These are phyloP conservation scores for Phytophthora colocasiae DNA, from an alignment of 352 stramenopile genomes.

Conservation along the genomic window DNA sequence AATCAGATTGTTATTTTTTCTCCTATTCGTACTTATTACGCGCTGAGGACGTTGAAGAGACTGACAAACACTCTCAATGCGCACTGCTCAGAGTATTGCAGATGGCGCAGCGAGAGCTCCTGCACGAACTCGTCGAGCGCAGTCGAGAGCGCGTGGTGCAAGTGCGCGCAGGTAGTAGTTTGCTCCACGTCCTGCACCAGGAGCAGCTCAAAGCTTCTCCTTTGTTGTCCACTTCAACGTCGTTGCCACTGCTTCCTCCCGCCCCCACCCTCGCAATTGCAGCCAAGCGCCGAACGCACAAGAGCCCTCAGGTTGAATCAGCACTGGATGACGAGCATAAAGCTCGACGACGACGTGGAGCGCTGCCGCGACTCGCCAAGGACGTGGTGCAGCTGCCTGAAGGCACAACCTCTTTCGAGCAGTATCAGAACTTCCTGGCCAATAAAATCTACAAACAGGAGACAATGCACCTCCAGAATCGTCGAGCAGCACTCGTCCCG, in stretches of 20 bases:
- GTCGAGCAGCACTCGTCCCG: constrained; percentile 45
- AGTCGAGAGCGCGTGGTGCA: constrained; percentile 64
- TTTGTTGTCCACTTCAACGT: constrained; percentile 1
- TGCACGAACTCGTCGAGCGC: constrained; percentile 68
- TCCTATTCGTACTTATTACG: background rate
- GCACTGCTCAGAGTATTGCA: constrained; percentile 4
- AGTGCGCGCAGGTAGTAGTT: constrained; percentile 58
- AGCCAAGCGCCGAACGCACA: constrained; percentile 10
- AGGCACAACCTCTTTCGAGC: constrained; percentile 33
- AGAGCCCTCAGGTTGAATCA: background rate
- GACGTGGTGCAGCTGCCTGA: constrained; percentile 14
- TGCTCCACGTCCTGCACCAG: constrained; percentile 47
- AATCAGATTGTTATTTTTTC: constrained; percentile 3
- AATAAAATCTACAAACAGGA: constrained; percentile 50
- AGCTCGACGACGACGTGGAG: constrained; percentile 4
- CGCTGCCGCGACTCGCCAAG: constrained; percentile 14
- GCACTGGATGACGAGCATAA: background rate
- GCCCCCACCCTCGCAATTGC: constrained; percentile 7
- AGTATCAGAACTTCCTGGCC: constrained; percentile 57
- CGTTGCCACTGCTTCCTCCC: constrained; percentile 26
- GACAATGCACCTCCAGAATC: constrained; percentile 47
- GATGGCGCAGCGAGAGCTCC: constrained; percentile 53
- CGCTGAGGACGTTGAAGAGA: background rate
- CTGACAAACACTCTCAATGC: background rate
- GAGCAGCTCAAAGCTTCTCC: constrained; percentile 6